Percentiles rank a stretch among this genome's conserved stretches.
These are phyloP conservation scores for Pseudoperonospora humuli DNA, from an alignment of 352 stramenopile species.

Conservation along the genomic window DNA sequence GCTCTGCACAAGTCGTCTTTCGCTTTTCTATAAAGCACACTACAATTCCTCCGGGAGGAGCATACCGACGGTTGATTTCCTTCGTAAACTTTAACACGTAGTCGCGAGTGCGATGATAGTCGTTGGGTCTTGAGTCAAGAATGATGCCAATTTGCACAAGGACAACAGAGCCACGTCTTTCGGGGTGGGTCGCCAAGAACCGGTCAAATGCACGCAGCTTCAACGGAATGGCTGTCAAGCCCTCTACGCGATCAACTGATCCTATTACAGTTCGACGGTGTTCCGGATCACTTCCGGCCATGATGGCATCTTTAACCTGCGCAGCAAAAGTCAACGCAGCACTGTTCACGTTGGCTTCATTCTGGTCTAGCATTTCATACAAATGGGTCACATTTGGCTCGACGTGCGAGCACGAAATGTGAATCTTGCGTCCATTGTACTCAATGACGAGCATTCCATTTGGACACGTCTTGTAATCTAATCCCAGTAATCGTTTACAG, in stretches of 20 bases:
- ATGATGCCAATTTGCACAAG: constrained; percentile 72
- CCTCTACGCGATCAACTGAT: constrained; percentile 92
- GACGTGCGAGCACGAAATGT: constrained; percentile 94
- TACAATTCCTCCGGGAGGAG: constrained; percentile 40
- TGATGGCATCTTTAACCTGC: constrained; percentile 38
- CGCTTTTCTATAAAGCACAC: constrained; percentile 65
- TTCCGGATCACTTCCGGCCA: constrained; percentile 7
- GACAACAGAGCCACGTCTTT: constrained; percentile 58
- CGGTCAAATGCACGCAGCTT: constrained; percentile 95
- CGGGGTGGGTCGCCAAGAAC: constrained; percentile 87
- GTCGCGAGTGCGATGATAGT: constrained; percentile 89
- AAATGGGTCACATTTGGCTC: constrained; percentile 87
- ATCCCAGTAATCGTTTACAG: constrained; percentile 90
- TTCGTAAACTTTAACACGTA: constrained; percentile 87
- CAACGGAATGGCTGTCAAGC: constrained; percentile 92
- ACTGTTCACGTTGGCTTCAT: constrained; percentile 23
- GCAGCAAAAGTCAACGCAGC: constrained; percentile 22
- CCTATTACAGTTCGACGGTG: constrained; percentile 65
- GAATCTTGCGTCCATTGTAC: constrained; percentile 94
- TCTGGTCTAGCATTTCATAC: constrained; percentile 52
- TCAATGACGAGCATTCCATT: constrained; percentile 89
- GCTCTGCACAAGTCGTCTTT: constrained; percentile 59
- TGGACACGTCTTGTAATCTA: constrained; percentile 88
- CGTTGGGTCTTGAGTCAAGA: constrained; percentile 76
- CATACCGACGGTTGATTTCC: constrained; percentile 88